Conservation (phyloP, 2,329 filamentous ascomycete genomes). For the Septoria linicola region DNA sequence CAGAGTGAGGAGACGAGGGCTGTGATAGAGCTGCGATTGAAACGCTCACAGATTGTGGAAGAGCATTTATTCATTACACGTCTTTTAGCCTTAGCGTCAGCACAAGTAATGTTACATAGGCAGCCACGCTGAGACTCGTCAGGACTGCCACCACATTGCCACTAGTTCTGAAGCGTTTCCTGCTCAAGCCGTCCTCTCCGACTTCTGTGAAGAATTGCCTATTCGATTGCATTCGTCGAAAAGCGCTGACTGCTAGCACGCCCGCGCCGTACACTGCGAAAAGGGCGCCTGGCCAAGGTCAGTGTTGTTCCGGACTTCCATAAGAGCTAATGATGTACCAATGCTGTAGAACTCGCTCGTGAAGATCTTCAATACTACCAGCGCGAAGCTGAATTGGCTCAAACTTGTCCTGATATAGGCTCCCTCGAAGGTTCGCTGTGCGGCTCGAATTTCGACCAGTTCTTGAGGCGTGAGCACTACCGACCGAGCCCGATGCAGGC, state of each 20-base stretch:
- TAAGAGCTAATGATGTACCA: conserved; percentile 47
- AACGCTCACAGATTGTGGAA: neutral
- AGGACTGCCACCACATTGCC: conserved; percentile 65
- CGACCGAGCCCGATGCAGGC: conserved; percentile 78
- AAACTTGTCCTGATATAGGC: conserved; percentile 94
- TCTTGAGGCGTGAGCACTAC: conserved; percentile 79
- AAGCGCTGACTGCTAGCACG: conserved; percentile 77
- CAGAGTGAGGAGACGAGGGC: no score
- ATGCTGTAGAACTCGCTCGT: conserved; percentile 95
- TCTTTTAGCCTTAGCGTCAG: conserved; percentile 54
- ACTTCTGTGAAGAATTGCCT: conserved; percentile 79
- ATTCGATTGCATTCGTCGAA: conserved; percentile 87
- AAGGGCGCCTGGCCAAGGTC: conserved; percentile 56
- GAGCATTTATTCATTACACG: neutral
- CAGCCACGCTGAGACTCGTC: conserved; percentile 61
- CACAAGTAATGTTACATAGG: conserved; percentile 60
- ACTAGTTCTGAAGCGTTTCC: conserved; percentile 62
- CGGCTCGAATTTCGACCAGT: conserved; percentile 89
- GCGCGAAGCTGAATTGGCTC: conserved; percentile 89
- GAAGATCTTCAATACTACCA: conserved; percentile 95
- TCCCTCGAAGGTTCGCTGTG: conserved; percentile 94
- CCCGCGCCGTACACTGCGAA: conserved; percentile 90
- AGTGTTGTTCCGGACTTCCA: neutral
- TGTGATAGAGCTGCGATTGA: no score
- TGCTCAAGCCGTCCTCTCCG: conserved; percentile 59